Evolutionary conservation across 495 filamentous ascomycete genomes (phyloP).

Genomic region (Podospora fimiseda): DNA sequence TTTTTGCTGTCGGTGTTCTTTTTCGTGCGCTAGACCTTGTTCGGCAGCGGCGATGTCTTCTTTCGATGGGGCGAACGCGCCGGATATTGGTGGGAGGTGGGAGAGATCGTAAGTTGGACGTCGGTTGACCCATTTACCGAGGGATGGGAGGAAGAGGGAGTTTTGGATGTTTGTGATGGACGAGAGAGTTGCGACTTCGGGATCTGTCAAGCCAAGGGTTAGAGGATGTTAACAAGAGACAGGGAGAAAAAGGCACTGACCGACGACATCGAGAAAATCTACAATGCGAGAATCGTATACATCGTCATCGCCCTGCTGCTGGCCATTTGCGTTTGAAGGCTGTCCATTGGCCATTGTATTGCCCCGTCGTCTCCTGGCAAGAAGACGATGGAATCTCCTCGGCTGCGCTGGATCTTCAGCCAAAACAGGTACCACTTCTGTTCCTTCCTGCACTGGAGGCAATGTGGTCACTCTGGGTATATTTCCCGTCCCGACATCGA

Average conservation of each 20-base stretch:
- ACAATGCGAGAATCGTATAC: constrained; percentile 52
- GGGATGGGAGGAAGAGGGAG: constrained; percentile 67
- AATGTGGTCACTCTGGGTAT: neutral
- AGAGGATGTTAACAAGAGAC: neutral
- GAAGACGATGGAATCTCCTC: neutral
- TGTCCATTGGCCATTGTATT: neutral
- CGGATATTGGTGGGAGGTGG: constrained; percentile 25
- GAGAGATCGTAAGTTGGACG: constrained; percentile 69
- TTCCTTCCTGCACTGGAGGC: neutral
- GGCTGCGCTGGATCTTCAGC: neutral
- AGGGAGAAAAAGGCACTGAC: constrained; percentile 35
- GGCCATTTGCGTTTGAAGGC: neutral
- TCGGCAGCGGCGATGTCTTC: constrained; percentile 11
- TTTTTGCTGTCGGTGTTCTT: neutral
- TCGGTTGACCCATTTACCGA: constrained; percentile 60
- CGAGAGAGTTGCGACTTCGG: constrained; percentile 65
- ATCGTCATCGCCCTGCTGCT: constrained; percentile 31
- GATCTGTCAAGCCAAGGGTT: constrained; percentile 41
- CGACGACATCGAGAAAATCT: constrained; percentile 65
- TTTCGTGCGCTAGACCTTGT: constrained; percentile 5
- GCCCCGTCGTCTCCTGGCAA: constrained; percentile 4
- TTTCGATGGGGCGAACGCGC: constrained; percentile 19
- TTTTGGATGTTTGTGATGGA: constrained; percentile 77
- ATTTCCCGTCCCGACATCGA: neutral
- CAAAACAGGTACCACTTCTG: neutral